Evolutionary conservation across 2,329 filamentous ascomycete genomes (phyloP).

Genomic region (Nothophaeocryptopus gaeumannii): DNA sequence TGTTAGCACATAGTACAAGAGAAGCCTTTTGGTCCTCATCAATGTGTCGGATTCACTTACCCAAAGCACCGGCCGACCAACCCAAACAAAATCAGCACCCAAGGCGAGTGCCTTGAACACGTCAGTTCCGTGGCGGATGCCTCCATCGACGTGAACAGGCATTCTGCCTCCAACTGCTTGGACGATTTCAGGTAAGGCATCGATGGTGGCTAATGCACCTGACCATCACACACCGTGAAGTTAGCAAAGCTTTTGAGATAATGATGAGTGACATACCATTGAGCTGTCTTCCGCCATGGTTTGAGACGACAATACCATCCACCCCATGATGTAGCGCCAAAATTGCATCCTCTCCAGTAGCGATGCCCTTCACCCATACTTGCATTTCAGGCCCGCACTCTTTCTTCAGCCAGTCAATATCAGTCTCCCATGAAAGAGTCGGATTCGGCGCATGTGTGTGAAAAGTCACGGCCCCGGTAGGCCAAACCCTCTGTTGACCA

Average conservation of each 20-base stretch:
- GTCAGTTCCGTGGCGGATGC: conserved; percentile 55
- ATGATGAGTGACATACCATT: conserved; percentile 40
- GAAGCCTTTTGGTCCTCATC: too few species aligned
- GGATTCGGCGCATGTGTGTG: conserved; percentile 42
- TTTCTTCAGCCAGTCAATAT: conserved; percentile 51
- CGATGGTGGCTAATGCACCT: conserved; percentile 50
- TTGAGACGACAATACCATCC: conserved; percentile 47
- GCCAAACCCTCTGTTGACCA: conserved; percentile 31
- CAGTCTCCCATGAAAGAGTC: conserved; percentile 47
- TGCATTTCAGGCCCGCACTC: conserved; percentile 46
- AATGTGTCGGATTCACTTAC: too few species aligned
- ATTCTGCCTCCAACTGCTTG: conserved; percentile 46
- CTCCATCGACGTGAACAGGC: conserved; percentile 61
- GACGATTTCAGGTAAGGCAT: conserved; percentile 44
- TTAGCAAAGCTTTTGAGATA: too few species aligned
- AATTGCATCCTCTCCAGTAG: conserved; percentile 43
- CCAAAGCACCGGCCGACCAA: conserved; percentile 51
- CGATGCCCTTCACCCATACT: conserved; percentile 48
- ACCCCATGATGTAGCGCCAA: conserved; percentile 45
- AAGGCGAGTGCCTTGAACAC: conserved; percentile 57
- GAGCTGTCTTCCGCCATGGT: conserved; percentile 58
- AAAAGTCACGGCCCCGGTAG: conserved; percentile 39
- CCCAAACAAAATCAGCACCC: conserved; percentile 51
- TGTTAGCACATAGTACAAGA: too few species aligned
- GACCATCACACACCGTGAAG: too few species aligned